Percentiles rank a stretch among this genome's conserved stretches.
These are phyloP conservation scores for Sanghuangporus weigelae DNA, from an alignment of 1,284 basidiomycete genomes.

Conservation along the genomic window DNA sequence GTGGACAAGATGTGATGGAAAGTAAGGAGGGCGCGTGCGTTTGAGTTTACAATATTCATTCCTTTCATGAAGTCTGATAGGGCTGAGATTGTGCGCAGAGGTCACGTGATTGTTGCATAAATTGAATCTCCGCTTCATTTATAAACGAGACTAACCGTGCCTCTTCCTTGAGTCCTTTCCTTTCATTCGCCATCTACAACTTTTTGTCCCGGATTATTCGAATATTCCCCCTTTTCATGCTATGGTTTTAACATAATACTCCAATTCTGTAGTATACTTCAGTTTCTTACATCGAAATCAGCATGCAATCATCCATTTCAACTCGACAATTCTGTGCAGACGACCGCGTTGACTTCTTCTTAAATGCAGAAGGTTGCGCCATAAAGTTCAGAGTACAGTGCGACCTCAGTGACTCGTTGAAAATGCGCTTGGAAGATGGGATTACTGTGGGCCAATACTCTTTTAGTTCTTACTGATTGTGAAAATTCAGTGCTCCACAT, in stretches of 20 bases:
- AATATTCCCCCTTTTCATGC: too few species aligned
- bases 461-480: neutral
- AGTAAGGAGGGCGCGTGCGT: conserved; percentile 13
- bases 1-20: conserved; percentile 17
- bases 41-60: neutral
- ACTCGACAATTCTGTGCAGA: neutral
- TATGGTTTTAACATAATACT: too few species aligned
- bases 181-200: too few species aligned
- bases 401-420: neutral
- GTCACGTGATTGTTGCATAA: neutral
- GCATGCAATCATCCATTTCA: conserved; percentile 2
- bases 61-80: neutral
- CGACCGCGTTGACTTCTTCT: conserved; percentile 1
- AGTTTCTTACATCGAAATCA: too few species aligned
- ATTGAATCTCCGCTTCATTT: too few species aligned
- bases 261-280: too few species aligned
- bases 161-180: too few species aligned
- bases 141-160: too few species aligned
- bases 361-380: neutral
- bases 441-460: conserved; percentile 2
- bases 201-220: too few species aligned
- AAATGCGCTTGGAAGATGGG: neutral
- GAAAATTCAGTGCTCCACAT: neutral
- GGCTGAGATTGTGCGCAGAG: neutral
- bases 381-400: conserved; percentile 13